Base-by-base conservation (phyloP, 179 eudicot species). In the Patellifolia procumbens region DNA sequence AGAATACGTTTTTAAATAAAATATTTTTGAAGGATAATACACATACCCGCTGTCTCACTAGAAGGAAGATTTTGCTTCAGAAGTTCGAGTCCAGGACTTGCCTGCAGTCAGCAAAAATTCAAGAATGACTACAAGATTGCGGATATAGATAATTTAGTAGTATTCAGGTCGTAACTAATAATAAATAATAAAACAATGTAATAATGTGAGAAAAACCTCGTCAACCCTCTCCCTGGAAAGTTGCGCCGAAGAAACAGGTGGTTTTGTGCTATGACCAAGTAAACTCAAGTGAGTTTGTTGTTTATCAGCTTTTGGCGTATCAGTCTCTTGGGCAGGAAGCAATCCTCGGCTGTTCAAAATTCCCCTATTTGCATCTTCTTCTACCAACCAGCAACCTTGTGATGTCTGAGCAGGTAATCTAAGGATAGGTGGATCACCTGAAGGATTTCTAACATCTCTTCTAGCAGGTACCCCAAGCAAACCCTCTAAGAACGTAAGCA, bases 401-500 rank as follows among this genome's bases (percentile, higher is more conserved):
- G 87, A 83, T 74, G 82, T 86, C 59, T 81, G 87, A 70, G 80
- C 76, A 76, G 97, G 95, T 67, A 82, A 78, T 81, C 81, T 87
- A 68, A 88, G 82, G 70, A 88, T 59, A 83, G 94, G 89, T 56
- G 94, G 94, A 66, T 89, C 93, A 34, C 84, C 86, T 8, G 86
- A 84, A 59, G 86, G 77, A 77, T 71, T 85, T 71, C 82, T 80
- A 59, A 70, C 78, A 56, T 89, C 98, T 81, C 89, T 87, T 79
- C 85, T 84, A 77, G 82, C 79, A 32, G 96, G 92, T 80, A 81
- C 88, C 69, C 95, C 95, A 81, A 93, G 95, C 86, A 95, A 83
- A 81, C 97, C 85, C 83, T 89, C 98, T 93, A 72, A 74, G 34
- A 68, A 68, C 22, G 53, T 56, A 28, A 42, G 20, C 20, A 48